phyloP scores from a whole-genome alignment of 495 filamentous ascomycete species.

The Xylona heveae region DNA sequence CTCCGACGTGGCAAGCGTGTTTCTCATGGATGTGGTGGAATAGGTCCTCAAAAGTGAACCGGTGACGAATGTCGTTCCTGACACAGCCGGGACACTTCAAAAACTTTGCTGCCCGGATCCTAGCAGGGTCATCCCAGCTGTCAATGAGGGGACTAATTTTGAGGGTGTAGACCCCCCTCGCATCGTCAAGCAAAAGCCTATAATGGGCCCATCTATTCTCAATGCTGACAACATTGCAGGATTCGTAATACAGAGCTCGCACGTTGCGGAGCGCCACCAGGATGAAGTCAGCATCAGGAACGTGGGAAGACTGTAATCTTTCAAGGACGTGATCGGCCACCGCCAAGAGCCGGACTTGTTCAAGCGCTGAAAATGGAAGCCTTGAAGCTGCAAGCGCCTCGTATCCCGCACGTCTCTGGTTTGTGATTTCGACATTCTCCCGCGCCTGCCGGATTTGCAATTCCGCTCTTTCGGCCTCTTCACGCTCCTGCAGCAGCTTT shows the following conservation, averaged over 20 bases:
- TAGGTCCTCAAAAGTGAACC: conserved; percentile 3
- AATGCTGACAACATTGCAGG: conserved; percentile 1
- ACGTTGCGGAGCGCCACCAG: conserved; percentile 7
- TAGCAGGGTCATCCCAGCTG: conserved; percentile 1
- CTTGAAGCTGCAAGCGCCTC: no score
- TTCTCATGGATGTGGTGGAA: conserved; percentile 3
- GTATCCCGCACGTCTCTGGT: no score
- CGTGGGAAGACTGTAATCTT: no score
- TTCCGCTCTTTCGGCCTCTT: conserved; percentile 1
- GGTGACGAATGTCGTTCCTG: conserved; percentile 3
- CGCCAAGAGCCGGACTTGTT: no score
- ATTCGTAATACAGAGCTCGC: conserved; percentile 5
- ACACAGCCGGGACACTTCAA: conserved; percentile 10
- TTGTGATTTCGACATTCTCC: no score
- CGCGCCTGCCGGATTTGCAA: no score
- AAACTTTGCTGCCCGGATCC: conserved; percentile 1
- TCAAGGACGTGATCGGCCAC: no score
- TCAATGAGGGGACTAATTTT: conserved; percentile 5
- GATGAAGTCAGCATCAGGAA: conserved; percentile 5
- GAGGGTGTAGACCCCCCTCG: conserved; percentile 5
- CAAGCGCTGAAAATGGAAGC: no score
- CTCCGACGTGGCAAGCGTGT: conserved; percentile 4
- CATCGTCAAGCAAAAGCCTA: conserved; percentile 8
- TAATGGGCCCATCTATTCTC: conserved; percentile 4
- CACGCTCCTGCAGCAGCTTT: conserved; percentile 5